Base-by-base conservation (phyloP, 2,329 filamentous ascomycete genomes). In the Biscogniauxia marginata region DNA sequence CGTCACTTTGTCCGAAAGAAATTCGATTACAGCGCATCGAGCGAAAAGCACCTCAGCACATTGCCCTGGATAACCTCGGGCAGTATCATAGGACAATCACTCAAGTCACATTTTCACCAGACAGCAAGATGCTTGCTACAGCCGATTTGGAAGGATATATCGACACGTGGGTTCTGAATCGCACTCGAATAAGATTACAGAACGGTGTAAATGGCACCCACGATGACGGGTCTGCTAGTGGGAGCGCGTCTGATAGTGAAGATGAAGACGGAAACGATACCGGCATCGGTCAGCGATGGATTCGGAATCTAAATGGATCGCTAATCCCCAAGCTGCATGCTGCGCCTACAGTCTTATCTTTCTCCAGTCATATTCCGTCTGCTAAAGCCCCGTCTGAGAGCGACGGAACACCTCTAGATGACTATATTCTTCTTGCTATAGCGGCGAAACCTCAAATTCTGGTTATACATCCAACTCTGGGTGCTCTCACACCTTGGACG, bases 71-170 rank as follows among this genome's bases (percentile, higher is more conserved):
- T 24, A 85, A 87, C 6, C 79, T 91, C 53, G 88, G 88, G n/a
- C 75, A 77, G 22, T 98, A 97, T 73, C 85, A 91, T 60, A 84
- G 89, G 69, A 87, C 81, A 46, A 86, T 98, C 62, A 86, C 83
- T 34, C 88, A 90, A 53, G 72, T 88, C 22, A 80, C 87, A 2
- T 97, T 98, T 72, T 93, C 92, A 8, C 79, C 86, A 4, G 89
- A 96, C 70, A 91, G 90, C 69, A 85, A 83, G 62, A 84, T 96
- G 60, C 77, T 98, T 48, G 92, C 89, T 7, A 84, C 87, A 24
- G 87, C 88, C 49, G 93, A 97, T 71, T 74, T 97, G 52, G 87
- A 89, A 46, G 95, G 95, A 46, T 91, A 87, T 72, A 79, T 98
- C 25, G 93, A 98, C 69, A 91, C 88, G 18, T 99, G 93, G 90